Base-by-base conservation (phyloP, 108 stramenopile genomes). In the Cyclotella distinguenda region DNA sequence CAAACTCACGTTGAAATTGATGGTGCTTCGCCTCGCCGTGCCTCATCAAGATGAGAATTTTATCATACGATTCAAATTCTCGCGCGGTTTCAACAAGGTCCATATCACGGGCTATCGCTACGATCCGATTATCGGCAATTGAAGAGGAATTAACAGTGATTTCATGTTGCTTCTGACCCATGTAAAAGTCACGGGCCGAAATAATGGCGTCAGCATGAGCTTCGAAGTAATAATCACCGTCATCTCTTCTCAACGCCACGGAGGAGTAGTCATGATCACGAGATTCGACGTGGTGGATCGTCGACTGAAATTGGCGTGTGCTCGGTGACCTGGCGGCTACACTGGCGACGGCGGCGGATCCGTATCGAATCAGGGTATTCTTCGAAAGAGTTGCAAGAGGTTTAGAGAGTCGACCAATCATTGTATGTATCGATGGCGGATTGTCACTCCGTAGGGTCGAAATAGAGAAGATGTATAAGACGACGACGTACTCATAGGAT, bases 21-120 rank as follows among this genome's bases (percentile, higher is more conserved):
- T 78, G 54, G 46, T 78, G 77, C 66, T 73, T 54, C 9, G 72
- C 71, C 21, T 78, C 77, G 23, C 77, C 72, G 38, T 78, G 77
- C 25, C 69, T 36, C 66, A 78, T 61, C 32, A 78, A 54, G 35
- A 78, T 55, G 6, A 78, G 40, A 16, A 78, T 68, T 44, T 78
- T 78, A 19, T 78, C 77, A 43, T 61, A 72, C 47, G 71, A 68
- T 57, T 73, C 72, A 2, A 33, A 33, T 30, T 78, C 77, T n/a
- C 19, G 63, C 9, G 50, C 63, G 16, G 75, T 64, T 60, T 77
- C 68, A 4, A 71, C 45, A 16, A 77, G 75, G 26, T 70, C 64
- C 75, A 77, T 71, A 6, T 77, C 64, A 23, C 31, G 34, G 8
- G 72, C 72, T 6, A 18, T 32, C 53, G 64, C 54, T 11, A 65